Percentiles rank a stretch among this genome's conserved stretches.
phyloP scores from a whole-genome alignment of 805 yeast genomes.

The Starmera pachycereana region DNA sequence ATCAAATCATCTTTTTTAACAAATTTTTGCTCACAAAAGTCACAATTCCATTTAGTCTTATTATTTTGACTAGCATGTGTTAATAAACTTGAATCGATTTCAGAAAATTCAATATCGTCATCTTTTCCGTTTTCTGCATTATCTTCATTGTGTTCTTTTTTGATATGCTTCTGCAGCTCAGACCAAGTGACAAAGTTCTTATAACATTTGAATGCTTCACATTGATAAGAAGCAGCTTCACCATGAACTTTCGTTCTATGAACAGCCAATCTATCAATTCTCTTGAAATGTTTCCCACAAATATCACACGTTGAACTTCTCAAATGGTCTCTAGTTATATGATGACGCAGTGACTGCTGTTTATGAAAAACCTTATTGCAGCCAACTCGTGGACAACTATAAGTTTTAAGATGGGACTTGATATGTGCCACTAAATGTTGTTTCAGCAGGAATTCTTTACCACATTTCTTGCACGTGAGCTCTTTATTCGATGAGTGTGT shows the following conservation, averaged over 20 bases:
- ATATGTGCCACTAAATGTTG: constrained; percentile 84
- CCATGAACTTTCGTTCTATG: constrained; percentile 64
- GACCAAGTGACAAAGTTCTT: constrained; percentile 60
- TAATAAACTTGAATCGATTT: no score
- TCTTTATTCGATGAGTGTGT: constrained; percentile 65
- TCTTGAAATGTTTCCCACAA: constrained; percentile 55
- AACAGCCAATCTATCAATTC: constrained; percentile 54
- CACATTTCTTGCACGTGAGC: constrained; percentile 60
- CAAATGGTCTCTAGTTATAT: constrained; percentile 53
- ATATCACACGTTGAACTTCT: constrained; percentile 40
- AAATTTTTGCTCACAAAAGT: no score
- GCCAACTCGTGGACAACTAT: constrained; percentile 45
- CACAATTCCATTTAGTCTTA: no score
- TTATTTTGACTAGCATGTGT: no score
- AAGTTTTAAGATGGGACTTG: constrained; percentile 64
- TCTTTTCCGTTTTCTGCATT: no score
- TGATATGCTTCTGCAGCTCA: constrained; percentile 59
- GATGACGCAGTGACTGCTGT: constrained; percentile 68
- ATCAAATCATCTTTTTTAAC: no score
- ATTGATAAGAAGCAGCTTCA: constrained; percentile 41
- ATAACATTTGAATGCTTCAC: constrained; percentile 54
- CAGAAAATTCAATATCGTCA: no score
- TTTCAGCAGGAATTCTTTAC: constrained; percentile 67
- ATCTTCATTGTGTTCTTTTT: constrained; percentile 39
- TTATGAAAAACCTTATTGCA: constrained; percentile 65